Evolutionary conservation across 192 early-diverging fungal genomes (phyloP).

Genomic region (Coemansia sp.): DNA sequence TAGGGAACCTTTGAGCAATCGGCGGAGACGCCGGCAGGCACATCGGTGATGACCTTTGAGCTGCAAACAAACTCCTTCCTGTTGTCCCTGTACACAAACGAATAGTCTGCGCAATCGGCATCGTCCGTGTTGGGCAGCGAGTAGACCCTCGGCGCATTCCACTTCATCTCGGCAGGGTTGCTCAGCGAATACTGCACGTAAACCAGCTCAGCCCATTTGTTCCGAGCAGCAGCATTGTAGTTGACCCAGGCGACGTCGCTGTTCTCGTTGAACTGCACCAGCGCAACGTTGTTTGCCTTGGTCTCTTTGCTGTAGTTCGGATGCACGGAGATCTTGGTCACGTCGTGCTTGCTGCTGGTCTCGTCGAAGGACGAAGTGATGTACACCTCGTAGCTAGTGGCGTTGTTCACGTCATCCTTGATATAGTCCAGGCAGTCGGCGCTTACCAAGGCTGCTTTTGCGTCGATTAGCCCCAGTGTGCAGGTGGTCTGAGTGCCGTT

Average conservation of each 20-base stretch:
- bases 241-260: conserved; percentile 14
- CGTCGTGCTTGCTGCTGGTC: background rate
- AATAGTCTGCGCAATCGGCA: conserved; percentile 10
- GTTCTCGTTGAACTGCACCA: conserved; percentile 19
- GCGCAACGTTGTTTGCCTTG: conserved; percentile 35
- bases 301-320: conserved; percentile 16
- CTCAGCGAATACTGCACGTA: conserved; percentile 17
- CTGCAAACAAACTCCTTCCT: conserved; percentile 14
- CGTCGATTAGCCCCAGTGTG: conserved; percentile 24
- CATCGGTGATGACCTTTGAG: background rate
- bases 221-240: conserved; percentile 7
- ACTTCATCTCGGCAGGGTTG: conserved; percentile 8
- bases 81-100: conserved; percentile 22
- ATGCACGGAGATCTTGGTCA: conserved; percentile 22
- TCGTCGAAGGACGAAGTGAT: conserved; percentile 8
- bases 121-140: background rate
- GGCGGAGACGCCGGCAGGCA: background rate
- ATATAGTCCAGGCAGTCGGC: conserved; percentile 29
- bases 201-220: conserved; percentile 11
- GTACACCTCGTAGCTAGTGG: conserved; percentile 9
- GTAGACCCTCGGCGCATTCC: conserved; percentile 14
- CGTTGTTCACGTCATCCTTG: conserved; percentile 4
- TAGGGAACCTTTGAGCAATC: conserved; percentile 19
- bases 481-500: conserved; percentile 24
- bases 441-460: conserved; percentile 16